These are phyloP conservation scores for Saposhnikovia divaricata DNA, from an alignment of 129 eudicot genomes.

Conservation along the genomic window DNA sequence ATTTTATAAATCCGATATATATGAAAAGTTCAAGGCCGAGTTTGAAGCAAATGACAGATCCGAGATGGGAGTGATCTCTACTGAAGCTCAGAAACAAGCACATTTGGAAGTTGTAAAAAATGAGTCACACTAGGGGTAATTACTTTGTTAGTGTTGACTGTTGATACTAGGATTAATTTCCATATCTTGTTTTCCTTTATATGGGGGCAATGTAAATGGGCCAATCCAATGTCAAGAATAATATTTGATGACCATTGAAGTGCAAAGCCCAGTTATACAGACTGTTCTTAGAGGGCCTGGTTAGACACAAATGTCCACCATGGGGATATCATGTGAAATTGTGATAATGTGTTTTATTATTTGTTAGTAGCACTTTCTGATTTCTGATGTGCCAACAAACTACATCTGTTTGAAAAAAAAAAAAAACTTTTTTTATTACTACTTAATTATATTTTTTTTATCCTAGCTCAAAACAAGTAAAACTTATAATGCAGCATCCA, in stretches of 20 bases:
- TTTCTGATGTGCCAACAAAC: too few relatives aligned
- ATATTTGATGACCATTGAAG: background rate
- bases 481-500: too few relatives aligned
- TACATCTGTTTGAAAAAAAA: too few relatives aligned
- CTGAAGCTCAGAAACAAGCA: background rate
- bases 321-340: too few relatives aligned
- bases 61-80: background rate
- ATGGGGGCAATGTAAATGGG: background rate
- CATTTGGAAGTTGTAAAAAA: background rate
- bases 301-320: background rate
- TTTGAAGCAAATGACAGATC: background rate
- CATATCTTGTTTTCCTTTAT: background rate
- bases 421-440: too few relatives aligned
- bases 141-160: background rate
- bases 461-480: too few relatives aligned
- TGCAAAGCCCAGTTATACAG: background rate
- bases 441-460: too few relatives aligned
- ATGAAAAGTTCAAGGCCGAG: slow-evolving; percentile 21
- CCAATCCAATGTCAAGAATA: background rate
- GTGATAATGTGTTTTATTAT: too few relatives aligned
- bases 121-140: background rate
- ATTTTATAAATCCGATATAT: slow-evolving; percentile 20
- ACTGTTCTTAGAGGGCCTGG: background rate
- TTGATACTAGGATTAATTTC: background rate
- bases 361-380: background rate